Base-by-base conservation (phyloP, 495 filamentous ascomycete genomes). In the Corynascus novoguineensis region DNA sequence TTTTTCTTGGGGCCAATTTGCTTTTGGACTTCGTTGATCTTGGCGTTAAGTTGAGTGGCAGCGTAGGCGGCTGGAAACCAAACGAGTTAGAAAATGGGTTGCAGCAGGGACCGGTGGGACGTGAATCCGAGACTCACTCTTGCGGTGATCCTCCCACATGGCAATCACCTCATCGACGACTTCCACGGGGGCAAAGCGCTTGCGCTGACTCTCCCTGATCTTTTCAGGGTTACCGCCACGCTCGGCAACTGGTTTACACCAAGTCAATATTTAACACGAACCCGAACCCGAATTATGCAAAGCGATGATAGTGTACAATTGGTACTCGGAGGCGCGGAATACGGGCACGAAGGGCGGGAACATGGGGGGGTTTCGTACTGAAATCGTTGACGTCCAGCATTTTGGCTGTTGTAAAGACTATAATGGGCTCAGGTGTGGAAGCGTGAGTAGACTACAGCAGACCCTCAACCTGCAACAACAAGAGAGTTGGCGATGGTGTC, bases 1-100 rank as follows among this genome's bases (percentile, higher is more conserved):
- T 96, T 98, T 76, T 95, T 96, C 79, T 92, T 95, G 59, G 79
- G 77, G 17, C 88, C 90, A 66, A 97, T 95, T 67, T 90, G 81
- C 73, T 95, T 96, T 66, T 93, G 88, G 17, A 89, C 78, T 11
- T 79, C 83, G 73, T 97, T 98, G 69, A 96, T 88, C 74, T 86
- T 84, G 62, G 84, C 82, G 55, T 83, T 83, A 55, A 95, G 83
- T 63, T 93, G 87, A 21, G 83, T 86, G 17, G 86, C 87, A 29
- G 80, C 82, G 70, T 97, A 97, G 88, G 70, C 37, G 61, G 53
- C 67, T 70, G 45, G 38, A n/a, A 3, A 5, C 15, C 24, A 12
- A 14, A 6, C 14, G 29, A 24, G 32, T 40, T 53, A 42, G 50
- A 32, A 32, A 31, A 41, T 14, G 51, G 8, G 21, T 44, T 11